These are phyloP conservation scores for Scytalidium lignicola DNA, from an alignment of 2,329 filamentous ascomycete species.

Conservation along the genomic window DNA sequence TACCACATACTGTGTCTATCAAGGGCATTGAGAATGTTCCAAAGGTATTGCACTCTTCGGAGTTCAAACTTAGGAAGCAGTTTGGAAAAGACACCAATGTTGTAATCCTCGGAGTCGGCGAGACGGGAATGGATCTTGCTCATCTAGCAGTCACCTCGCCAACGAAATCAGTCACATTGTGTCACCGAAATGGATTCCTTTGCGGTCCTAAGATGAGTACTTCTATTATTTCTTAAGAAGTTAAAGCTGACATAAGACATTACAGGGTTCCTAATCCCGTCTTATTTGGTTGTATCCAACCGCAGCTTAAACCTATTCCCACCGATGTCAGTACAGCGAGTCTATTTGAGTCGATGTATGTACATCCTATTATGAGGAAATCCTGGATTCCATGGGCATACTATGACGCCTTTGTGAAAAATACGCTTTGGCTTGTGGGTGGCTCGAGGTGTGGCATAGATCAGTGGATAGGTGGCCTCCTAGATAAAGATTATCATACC, in stretches of 20 bases:
- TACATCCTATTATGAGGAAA: conserved; percentile 40
- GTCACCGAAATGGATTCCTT: conserved; percentile 41
- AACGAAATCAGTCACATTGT: conserved; percentile 37
- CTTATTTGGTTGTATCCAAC: conserved; percentile 20
- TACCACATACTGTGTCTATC: conserved; percentile 34
- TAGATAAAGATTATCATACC: conserved; percentile 5
- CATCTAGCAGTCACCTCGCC: conserved; percentile 39
- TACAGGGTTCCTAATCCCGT: background rate
- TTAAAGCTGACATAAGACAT: background rate
- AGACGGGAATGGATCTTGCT: conserved; percentile 41
- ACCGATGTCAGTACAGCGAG: conserved; percentile 42
- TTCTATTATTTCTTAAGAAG: background rate
- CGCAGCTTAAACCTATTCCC: conserved; percentile 28
- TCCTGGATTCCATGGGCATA: conserved; percentile 38
- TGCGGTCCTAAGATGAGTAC: conserved; percentile 37
- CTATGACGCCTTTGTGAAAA: conserved; percentile 41
- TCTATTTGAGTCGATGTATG: conserved; percentile 47
- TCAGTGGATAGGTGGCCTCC: conserved; percentile 39
- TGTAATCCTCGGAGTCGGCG: conserved; percentile 38
- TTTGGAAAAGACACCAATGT: conserved; percentile 36
- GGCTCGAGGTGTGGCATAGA: conserved; percentile 41
- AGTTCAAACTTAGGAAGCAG: conserved; percentile 36
- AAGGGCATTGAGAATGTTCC: conserved; percentile 33
- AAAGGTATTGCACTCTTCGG: conserved; percentile 37
- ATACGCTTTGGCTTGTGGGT: conserved; percentile 37